Conservation (phyloP, 1,284 basidiomycete species). For the Papiliotrema laurentii region DNA sequence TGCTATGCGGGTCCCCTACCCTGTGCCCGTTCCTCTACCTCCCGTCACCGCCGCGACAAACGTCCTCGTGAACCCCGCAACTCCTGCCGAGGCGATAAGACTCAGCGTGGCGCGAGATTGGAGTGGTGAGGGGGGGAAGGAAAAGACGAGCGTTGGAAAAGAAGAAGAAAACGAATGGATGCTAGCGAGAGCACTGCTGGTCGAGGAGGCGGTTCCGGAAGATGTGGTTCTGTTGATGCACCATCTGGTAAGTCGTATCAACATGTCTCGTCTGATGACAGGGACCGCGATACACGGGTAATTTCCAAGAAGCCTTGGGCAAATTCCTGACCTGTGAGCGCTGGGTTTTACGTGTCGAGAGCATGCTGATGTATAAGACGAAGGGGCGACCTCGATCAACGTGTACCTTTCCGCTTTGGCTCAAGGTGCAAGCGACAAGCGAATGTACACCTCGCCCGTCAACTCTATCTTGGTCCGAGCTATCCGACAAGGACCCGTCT, state of each 20-base stretch:
- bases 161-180: constrained; percentile 45
- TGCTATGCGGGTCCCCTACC: constrained; percentile 34
- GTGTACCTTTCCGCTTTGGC: constrained; percentile 42
- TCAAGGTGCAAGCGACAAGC: constrained; percentile 26
- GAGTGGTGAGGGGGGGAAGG: constrained; percentile 6
- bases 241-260: constrained; percentile 36
- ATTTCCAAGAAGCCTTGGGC: constrained; percentile 44
- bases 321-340: constrained; percentile 46
- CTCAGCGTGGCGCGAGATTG: constrained; percentile 18
- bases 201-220: constrained; percentile 44
- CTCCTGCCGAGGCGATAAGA: constrained; percentile 19
- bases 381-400: constrained; percentile 47
- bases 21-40: constrained; percentile 18
- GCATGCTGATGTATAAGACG: too few species aligned
- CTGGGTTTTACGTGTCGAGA: neutral
- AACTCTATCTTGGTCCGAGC: constrained; percentile 44
- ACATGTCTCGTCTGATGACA: constrained; percentile 6
- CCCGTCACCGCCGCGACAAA: constrained; percentile 6
- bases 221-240: constrained; percentile 44
- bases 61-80: constrained; percentile 10
- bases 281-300: constrained; percentile 47
- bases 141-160: constrained; percentile 13
- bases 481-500: constrained; percentile 38
- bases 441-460: constrained; percentile 28
- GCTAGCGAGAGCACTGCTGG: constrained; percentile 34